Evolutionary conservation across 75 land plant genomes (phyloP), one percentile per base, ranked within the genome.

Genomic region (Larix kaempferi): DNA sequence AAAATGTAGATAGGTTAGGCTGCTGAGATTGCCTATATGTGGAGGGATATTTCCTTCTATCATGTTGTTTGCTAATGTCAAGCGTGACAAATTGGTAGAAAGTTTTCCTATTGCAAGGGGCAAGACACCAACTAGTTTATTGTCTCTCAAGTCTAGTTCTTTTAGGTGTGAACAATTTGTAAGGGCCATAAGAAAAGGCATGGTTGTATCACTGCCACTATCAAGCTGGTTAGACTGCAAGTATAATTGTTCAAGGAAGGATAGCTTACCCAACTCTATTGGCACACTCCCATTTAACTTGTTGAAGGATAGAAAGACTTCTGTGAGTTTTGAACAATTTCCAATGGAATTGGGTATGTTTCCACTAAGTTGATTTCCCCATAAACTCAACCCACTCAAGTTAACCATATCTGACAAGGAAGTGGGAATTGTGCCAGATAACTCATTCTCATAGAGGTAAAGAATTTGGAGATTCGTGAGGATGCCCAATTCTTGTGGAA

Each of bases 231-330:
- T 84, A 54, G n/a, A 55, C 2, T 80, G 41, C 14, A 81, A 79
- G 27, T 82, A 56, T n/a, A 84, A 61, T 2, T 73, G 74, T 23
- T 84, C 82, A 15, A 84, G 63, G 63, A 82, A 78, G 15, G 69
- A 83, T 27, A 84, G 84, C 60, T 74, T 73, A 15, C 74, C 59
- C 15, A 85, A 39, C 73, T 79, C 81, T 6, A 29, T 29, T 29
- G 33, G 87, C 4, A 85, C 25, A 5, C 60, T 12, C 23, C 85
- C 85, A 2, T 62, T 56, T 7, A 86, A 27, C 33, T 37, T 44
- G 57, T 86, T 86, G 15, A 63, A 59, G 6, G 55, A 1, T 17
- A 86, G 57, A 65, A 37, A 26, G 2, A 29, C 0, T 0, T 29
- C 1, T 29, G 0, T 29, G 10, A 64, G 67, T 5, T 33, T 64